Conservation (phyloP, 352 stramenopile species). For the Phytopythium chamaehyphon region DNA sequence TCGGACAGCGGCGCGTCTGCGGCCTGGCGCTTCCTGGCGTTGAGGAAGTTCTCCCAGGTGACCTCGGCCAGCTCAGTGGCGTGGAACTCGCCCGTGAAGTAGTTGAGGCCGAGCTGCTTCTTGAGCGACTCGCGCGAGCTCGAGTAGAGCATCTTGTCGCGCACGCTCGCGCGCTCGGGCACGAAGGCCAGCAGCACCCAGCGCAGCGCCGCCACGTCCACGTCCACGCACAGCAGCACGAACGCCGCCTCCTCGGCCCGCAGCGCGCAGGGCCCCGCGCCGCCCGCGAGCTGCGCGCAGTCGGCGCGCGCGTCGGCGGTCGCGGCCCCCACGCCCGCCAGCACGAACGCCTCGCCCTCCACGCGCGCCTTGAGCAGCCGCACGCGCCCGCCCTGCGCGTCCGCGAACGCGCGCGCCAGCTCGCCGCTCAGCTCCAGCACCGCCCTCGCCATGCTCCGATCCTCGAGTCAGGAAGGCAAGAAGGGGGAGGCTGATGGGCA, state of each 20-base stretch:
- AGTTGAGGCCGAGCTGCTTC: conserved; percentile 88
- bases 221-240: conserved; percentile 73
- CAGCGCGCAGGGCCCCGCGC: conserved; percentile 11
- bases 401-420: conserved; percentile 63
- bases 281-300: conserved; percentile 22
- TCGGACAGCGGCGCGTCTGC: conserved; percentile 82
- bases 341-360: conserved; percentile 57
- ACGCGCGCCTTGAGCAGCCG: conserved; percentile 71
- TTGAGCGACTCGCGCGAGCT: conserved; percentile 89
- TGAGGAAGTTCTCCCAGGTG: conserved; percentile 70
- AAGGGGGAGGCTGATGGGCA: neutral
- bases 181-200: conserved; percentile 84
- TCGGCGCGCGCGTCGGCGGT: conserved; percentile 40
- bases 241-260: conserved; percentile 50
- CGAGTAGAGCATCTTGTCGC: conserved; percentile 92
- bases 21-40: conserved; percentile 62
- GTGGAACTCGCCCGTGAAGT: conserved; percentile 89
- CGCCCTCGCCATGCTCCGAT: conserved; percentile 54
- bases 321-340: conserved; percentile 33
- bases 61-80: conserved; percentile 84
- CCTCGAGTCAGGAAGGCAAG: neutral
- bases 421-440: conserved; percentile 55
- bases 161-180: conserved; percentile 66
- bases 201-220: conserved; percentile 58
- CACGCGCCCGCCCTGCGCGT: conserved; percentile 62